These are phyloP conservation scores for Aspergillus ibericus DNA, from an alignment of 2,329 filamentous ascomycete genomes.

Conservation along the genomic window DNA sequence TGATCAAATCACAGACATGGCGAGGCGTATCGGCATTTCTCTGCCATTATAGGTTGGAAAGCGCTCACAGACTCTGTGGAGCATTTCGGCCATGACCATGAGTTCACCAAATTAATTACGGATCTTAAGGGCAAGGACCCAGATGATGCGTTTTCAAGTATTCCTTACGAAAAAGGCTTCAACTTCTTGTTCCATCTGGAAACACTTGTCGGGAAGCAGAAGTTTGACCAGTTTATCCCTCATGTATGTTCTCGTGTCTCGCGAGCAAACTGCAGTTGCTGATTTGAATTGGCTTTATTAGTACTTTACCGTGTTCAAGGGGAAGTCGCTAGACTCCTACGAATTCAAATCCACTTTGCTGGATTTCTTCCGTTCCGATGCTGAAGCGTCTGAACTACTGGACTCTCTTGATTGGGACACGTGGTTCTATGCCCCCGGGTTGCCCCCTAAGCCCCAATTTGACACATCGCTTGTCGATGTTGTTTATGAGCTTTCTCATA, in stretches of 20 bases:
- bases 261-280: background rate
- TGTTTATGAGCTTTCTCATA: conserved; percentile 77
- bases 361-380: conserved; percentile 75
- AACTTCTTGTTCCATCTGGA: conserved; percentile 91
- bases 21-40: conserved; percentile 85
- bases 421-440: conserved; percentile 83
- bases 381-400: conserved; percentile 60
- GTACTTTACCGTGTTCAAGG: conserved; percentile 84
- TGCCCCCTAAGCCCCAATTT: conserved; percentile 87
- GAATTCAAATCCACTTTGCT: conserved; percentile 90
- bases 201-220: conserved; percentile 75
- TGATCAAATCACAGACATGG: conserved; percentile 61
- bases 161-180: conserved; percentile 97
- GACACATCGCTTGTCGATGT: conserved; percentile 83
- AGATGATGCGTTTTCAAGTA: conserved; percentile 88
- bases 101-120: conserved; percentile 88
- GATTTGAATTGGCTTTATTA: conserved; percentile 18
- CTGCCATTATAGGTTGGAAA: conserved; percentile 95
- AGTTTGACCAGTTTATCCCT: conserved; percentile 93
- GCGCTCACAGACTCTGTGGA: conserved; percentile 77
- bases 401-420: conserved; percentile 81
- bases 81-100: conserved; percentile 76
- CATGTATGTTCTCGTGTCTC: conserved; percentile 49
- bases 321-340: conserved; percentile 86
- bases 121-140: conserved; percentile 88